phyloP scores from a whole-genome alignment of 805 yeast species.

The Candida cerambycidarum region DNA sequence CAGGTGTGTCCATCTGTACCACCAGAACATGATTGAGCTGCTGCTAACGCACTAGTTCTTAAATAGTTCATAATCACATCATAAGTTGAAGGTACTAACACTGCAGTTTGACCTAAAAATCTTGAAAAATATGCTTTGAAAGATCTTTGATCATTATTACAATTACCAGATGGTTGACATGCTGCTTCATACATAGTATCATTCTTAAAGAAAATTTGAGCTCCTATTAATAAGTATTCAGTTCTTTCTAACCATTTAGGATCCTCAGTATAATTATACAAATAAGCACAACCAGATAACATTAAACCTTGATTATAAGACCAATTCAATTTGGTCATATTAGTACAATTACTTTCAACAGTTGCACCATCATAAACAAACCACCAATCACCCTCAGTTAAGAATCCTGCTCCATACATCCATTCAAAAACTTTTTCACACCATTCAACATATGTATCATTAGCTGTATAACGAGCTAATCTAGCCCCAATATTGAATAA shows the following conservation, averaged over 20 bases:
- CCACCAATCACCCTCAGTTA: slow-evolving; percentile 46
- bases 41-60: slow-evolving; percentile 48
- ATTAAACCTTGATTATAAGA: slow-evolving; percentile 82
- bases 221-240: slow-evolving; percentile 52
- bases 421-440: slow-evolving; percentile 46
- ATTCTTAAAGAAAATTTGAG: slow-evolving; percentile 53
- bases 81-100: slow-evolving; percentile 61
- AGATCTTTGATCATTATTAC: slow-evolving; percentile 88
- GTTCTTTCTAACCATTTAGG: slow-evolving; percentile 67
- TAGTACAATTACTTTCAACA: slow-evolving; percentile 60
- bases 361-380: slow-evolving; percentile 76
- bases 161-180: slow-evolving; percentile 63
- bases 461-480: slow-evolving; percentile 42
- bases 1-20: slow-evolving; percentile 76
- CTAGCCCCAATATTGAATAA: slow-evolving; percentile 46
- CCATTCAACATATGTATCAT: slow-evolving; percentile 40
- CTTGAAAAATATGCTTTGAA: slow-evolving; percentile 84
- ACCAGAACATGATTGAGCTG: slow-evolving; percentile 70
- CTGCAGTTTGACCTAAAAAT: slow-evolving; percentile 71
- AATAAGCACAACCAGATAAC: slow-evolving; percentile 76
- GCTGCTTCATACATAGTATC: slow-evolving; percentile 75
- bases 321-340: slow-evolving; percentile 67
- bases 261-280: slow-evolving; percentile 71
- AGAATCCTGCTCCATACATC: slow-evolving; percentile 42
- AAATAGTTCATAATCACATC: slow-evolving; percentile 47